phyloP scores from a whole-genome alignment of 2,329 filamentous ascomycete species.

The Diaporthe capsici region DNA sequence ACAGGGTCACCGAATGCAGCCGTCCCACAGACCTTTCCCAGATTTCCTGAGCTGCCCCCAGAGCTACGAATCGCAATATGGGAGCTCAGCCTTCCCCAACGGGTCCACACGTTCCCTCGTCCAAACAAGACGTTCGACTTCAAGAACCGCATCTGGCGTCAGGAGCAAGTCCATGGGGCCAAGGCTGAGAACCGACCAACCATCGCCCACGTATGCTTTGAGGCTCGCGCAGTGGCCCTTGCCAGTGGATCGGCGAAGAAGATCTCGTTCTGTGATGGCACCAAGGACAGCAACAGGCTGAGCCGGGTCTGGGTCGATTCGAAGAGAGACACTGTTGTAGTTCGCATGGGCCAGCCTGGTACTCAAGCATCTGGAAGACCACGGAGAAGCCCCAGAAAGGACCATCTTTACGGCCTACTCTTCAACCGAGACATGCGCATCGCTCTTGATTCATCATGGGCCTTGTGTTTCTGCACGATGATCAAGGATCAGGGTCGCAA shows the following conservation, averaged over 20 bases:
- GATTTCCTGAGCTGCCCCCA: background rate
- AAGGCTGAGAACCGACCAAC: background rate
- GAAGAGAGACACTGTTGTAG: no score
- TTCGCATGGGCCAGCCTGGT: no score
- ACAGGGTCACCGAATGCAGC: no score
- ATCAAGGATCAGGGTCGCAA: no score
- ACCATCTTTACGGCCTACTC: background rate
- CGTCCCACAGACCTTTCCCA: background rate
- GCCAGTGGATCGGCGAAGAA: background rate
- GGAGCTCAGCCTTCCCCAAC: background rate
- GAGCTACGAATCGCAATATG: slow-evolving; percentile 8
- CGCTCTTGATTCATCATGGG: background rate
- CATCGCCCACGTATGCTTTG: background rate
- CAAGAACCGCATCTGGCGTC: background rate
- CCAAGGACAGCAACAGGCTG: background rate
- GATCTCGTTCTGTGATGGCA: background rate
- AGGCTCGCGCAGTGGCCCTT: slow-evolving; percentile 1
- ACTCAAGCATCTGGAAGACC: no score
- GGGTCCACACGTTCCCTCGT: background rate
- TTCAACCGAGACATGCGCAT: background rate
- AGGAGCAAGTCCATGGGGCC: background rate
- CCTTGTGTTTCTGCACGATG: background rate
- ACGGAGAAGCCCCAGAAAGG: no score
- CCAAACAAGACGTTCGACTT: background rate
- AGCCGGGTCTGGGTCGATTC: background rate